A percentile compares a stretch with the other conserved stretches of the same genome.
These are phyloP conservation scores for Neofusicoccum ribis DNA, from an alignment of 2,329 filamentous ascomycete species.

Conservation along the genomic window DNA sequence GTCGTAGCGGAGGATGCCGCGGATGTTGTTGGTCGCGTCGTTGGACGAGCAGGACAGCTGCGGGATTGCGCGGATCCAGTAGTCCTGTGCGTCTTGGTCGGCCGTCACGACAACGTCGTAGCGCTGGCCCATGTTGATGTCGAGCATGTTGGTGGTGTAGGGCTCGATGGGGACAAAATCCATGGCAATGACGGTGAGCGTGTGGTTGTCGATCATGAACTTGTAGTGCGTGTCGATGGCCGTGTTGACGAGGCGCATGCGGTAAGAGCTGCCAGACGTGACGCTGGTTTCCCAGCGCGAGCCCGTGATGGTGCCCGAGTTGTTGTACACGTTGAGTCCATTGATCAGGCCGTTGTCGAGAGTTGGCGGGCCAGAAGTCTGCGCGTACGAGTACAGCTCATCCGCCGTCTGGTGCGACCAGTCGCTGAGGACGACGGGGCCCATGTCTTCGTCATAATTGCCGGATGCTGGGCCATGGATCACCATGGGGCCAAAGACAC, in stretches of 20 bases:
- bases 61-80: constrained; percentile 36
- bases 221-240: constrained; percentile 40
- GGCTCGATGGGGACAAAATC: constrained; percentile 42
- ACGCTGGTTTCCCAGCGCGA: constrained; percentile 28
- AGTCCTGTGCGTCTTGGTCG: constrained; percentile 33
- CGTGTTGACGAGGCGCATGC: constrained; percentile 44
- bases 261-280: constrained; percentile 42
- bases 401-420: constrained; percentile 55
- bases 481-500: constrained; percentile 34
- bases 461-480: constrained; percentile 42
- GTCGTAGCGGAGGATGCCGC: constrained; percentile 43
- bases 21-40: constrained; percentile 30
- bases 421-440: constrained; percentile 58
- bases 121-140: constrained; percentile 30
- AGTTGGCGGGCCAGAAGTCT: constrained; percentile 22
- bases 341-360: constrained; percentile 14
- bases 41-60: constrained; percentile 32
- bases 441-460: constrained; percentile 56
- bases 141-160: constrained; percentile 30
- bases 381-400: constrained; percentile 21
- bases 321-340: constrained; percentile 22
- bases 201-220: constrained; percentile 46
- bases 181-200: constrained; percentile 37
- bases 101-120: constrained; percentile 39
- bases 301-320: constrained; percentile 22